These are phyloP conservation scores for Tulasnella sp. DNA, from an alignment of 768 basidiomycete species.

Conservation along the genomic window DNA sequence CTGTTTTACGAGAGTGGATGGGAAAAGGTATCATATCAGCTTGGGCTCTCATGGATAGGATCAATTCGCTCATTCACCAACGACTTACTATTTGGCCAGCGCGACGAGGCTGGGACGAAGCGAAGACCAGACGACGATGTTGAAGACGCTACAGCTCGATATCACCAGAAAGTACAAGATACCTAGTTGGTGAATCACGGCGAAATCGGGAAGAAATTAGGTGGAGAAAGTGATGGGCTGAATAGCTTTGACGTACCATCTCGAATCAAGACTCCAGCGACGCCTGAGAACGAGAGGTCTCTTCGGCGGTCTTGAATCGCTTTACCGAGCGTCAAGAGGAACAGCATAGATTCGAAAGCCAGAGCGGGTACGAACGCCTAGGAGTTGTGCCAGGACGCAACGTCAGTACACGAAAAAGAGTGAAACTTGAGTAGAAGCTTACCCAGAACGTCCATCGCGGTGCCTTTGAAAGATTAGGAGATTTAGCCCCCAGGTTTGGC, in stretches of 20 bases:
- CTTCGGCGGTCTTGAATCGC: not conserved
- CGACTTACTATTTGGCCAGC: constrained; percentile 9
- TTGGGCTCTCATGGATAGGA: too few relatives aligned
- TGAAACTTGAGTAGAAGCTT: not conserved
- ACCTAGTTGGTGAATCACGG: not conserved
- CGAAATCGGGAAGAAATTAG: not conserved
- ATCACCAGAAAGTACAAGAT: constrained; percentile 4
- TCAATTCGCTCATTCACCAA: too few relatives aligned
- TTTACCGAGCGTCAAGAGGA: not conserved
- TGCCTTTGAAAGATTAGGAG: not conserved
- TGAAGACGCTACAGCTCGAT: constrained; percentile 1
- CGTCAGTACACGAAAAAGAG: not conserved
- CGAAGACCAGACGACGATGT: constrained; percentile 3
- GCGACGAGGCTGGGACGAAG: constrained; percentile 1
- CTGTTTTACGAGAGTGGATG: not conserved
- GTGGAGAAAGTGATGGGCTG: not conserved
- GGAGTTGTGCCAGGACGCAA: not conserved
- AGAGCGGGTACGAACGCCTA: constrained; percentile 1
- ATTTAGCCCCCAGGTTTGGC: not conserved
- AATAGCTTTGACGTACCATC: not conserved
- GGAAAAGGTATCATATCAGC: not conserved
- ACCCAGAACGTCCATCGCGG: constrained; percentile 4
- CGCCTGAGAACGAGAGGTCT: not conserved
- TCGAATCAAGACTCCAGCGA: constrained; percentile 1
- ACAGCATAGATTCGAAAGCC: constrained; percentile 3